Evolutionary conservation across 352 stramenopile species (phyloP), one percentile per base, ranked within the genome.

Genomic region (Phytopythium sindhum): DNA sequence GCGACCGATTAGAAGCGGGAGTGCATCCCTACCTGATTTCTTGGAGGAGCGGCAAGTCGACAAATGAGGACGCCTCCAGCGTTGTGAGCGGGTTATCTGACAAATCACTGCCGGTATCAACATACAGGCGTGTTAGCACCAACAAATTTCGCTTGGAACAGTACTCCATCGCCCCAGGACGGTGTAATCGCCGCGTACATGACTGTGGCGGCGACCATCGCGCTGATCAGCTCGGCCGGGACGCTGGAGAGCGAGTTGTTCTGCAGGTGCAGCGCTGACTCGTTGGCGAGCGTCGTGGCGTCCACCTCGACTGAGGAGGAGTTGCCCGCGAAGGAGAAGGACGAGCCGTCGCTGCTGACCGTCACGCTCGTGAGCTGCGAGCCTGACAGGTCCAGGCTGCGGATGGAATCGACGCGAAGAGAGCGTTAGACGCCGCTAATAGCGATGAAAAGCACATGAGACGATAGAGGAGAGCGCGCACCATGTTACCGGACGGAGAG

Each of bases 1-100:
- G 5, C 19, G 39, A 31, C 5, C 21, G 6, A 7, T 6, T 21
- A 41, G 51, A 14, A 53, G 37, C 10, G 26, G 23, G 23, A 23
- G 31, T 37, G 10, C 24, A 35, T 17, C 6, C 6, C 35, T 72
- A 89, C 80, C 67, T 57, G 41, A 91, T 73, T 42, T 67, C 70
- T 31, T 81, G 54, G 0, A 90, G 71, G 54, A 67, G 51, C 12
- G 74, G 58, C 52, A 89, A 61, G 37, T 73, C 66, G 33, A 65
- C 73, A 42, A 90, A 90, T 5, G 76, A 78, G 31, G 75, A 64
- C 1, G 79, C 26, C 35, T 78, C 66, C n/a, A 90, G 68, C 61
- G 65, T 61, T 29, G 71, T 80, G 37, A 91, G 65, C 24, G 76
- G 78, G 64, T 91, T 91, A 56, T 82, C 65, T 1, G 81, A 90